These are phyloP conservation scores for Aegilops umbellulata DNA, from an alignment of 176 grass and related monocot genomes.

Conservation along the genomic window DNA sequence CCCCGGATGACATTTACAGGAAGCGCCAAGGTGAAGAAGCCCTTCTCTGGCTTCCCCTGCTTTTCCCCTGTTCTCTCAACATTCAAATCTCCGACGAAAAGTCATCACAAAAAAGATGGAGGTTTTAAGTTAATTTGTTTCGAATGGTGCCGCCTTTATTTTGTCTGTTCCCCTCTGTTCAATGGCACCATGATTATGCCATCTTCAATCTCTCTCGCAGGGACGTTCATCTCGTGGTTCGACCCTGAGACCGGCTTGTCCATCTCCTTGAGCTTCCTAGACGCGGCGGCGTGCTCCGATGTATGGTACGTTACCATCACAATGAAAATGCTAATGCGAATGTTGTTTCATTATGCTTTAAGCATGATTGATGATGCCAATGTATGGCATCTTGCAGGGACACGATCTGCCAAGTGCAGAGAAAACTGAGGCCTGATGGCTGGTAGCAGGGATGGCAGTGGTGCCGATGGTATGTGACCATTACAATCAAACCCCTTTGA, in stretches of 20 bases:
- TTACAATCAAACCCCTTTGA: neutral
- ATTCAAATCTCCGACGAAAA: too few species aligned
- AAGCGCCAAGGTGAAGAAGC: slow-evolving; percentile 41
- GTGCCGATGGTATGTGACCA: slow-evolving; percentile 25
- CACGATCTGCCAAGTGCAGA: slow-evolving; percentile 42
- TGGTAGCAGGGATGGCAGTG: neutral
- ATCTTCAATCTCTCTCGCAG: neutral
- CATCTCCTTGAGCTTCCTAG: slow-evolving; percentile 60
- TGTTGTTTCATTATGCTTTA: neutral
- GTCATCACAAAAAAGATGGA: too few species aligned
- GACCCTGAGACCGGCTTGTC: slow-evolving; percentile 39
- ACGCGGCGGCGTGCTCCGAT: slow-evolving; percentile 41
- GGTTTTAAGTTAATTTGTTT: neutral
- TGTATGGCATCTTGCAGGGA: slow-evolving; percentile 31
- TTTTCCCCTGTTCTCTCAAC: too few species aligned
- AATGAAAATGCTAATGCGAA: too few species aligned
- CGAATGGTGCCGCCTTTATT: neutral
- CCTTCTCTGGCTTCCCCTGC: too few species aligned
- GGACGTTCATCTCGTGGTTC: slow-evolving; percentile 48
- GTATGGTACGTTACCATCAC: slow-evolving; percentile 33
- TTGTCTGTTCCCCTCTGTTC: neutral
- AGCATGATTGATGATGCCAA: neutral
- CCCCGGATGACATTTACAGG: slow-evolving; percentile 51
- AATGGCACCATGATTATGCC: neutral
- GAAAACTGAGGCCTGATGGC: slow-evolving; percentile 29